Evolutionary conservation across 805 yeast species (phyloP).

Genomic region (Lachancea kluyveri): DNA sequence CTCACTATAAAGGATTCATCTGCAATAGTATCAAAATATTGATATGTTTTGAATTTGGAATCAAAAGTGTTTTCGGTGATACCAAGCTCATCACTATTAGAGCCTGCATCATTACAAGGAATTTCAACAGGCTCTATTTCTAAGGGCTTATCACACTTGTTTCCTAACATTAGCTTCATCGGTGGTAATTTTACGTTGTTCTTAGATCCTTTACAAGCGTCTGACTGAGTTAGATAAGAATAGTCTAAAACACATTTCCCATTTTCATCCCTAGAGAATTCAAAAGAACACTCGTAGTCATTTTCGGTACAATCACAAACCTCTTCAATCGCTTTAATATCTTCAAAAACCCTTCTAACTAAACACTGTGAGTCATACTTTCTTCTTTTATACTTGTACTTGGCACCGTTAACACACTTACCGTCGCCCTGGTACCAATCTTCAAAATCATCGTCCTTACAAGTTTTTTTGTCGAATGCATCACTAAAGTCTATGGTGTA

Average conservation of each 20-base stretch:
- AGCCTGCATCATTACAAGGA: constrained; percentile 21
- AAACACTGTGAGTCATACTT: constrained; percentile 58
- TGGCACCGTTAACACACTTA: constrained; percentile 62
- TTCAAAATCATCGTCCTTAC: constrained; percentile 53
- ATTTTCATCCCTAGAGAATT: constrained; percentile 34
- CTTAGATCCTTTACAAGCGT: constrained; percentile 14
- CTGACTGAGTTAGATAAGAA: constrained; percentile 14
- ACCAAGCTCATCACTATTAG: constrained; percentile 30
- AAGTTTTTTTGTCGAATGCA: constrained; percentile 42
- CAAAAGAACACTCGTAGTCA: constrained; percentile 68
- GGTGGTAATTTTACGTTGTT: constrained; percentile 14
- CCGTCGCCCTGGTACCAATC: constrained; percentile 39
- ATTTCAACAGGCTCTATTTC: constrained; percentile 24
- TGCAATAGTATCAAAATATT: constrained; percentile 36
- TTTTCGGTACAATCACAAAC: constrained; percentile 56
- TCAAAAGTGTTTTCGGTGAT: constrained; percentile 40
- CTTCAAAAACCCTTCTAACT: constrained; percentile 32
- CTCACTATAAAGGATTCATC: constrained; percentile 64
- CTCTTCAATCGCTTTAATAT: constrained; percentile 39
- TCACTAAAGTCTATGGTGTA: constrained; percentile 48
- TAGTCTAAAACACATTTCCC: constrained; percentile 45
- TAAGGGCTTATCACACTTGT: constrained; percentile 21
- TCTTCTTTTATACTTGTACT: constrained; percentile 58
- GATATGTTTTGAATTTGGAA: constrained; percentile 49
- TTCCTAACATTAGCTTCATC: constrained; percentile 11